These are phyloP conservation scores for Cenococcum geophilum DNA, from an alignment of 495 filamentous ascomycete species.

Conservation along the genomic window DNA sequence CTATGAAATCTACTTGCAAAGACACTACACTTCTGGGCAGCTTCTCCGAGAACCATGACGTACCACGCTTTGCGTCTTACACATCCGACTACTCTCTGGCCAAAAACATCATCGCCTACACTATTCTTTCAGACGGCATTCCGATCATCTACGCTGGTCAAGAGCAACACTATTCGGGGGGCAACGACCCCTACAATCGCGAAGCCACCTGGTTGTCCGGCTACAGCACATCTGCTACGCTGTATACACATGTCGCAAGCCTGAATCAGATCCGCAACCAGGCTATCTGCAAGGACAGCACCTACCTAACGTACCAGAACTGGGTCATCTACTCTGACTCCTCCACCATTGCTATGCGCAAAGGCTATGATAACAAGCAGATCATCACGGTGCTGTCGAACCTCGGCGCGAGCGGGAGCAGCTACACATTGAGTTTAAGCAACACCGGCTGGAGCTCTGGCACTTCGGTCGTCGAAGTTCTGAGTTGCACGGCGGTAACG, in stretches of 20 bases:
- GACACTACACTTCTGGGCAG: constrained; percentile 63
- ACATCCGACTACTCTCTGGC: constrained; percentile 46
- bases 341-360: constrained; percentile 57
- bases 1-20: constrained; percentile 43
- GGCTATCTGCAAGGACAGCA: constrained; percentile 44
- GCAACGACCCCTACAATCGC: constrained; percentile 56
- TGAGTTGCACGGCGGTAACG: constrained; percentile 42
- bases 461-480: constrained; percentile 41
- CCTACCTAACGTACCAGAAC: constrained; percentile 51
- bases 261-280: constrained; percentile 56
- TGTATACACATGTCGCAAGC: constrained; percentile 55
- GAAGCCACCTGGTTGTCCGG: constrained; percentile 67
- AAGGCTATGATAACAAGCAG: constrained; percentile 51
- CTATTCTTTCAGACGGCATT: constrained; percentile 63
- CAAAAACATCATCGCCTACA: constrained; percentile 66
- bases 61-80: constrained; percentile 31
- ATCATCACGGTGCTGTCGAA: constrained; percentile 59
- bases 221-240: constrained; percentile 52
- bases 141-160: constrained; percentile 66
- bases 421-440: constrained; percentile 45
- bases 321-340: constrained; percentile 51
- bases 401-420: constrained; percentile 43
- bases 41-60: constrained; percentile 80
- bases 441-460: constrained; percentile 41
- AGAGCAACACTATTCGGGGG: constrained; percentile 63